Percentiles rank a stretch among this genome's conserved stretches.
These are phyloP conservation scores for Yamadazyma songkhlaensis DNA, from an alignment of 1,139 yeast genomes.

Conservation along the genomic window DNA sequence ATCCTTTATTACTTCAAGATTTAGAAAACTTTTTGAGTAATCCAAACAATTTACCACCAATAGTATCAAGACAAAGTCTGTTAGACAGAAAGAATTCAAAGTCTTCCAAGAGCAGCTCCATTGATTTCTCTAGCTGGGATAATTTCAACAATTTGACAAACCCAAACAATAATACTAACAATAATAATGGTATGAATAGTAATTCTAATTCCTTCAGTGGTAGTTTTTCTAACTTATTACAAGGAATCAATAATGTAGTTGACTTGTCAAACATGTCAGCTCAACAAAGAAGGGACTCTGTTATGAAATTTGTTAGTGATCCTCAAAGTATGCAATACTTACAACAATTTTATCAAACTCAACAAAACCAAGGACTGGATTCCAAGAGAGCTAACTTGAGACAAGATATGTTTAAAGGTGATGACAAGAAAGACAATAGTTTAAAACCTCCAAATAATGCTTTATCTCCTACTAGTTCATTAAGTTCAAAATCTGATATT, in stretches of 20 bases:
- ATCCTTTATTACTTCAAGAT: conserved; percentile 35
- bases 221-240: conserved; percentile 35
- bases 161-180: conserved; percentile 17
- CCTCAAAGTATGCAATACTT: conserved; percentile 14
- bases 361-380: not conserved
- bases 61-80: conserved; percentile 13
- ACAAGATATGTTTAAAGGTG: conserved; percentile 40
- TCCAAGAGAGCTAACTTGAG: conserved; percentile 19
- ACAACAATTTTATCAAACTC: conserved; percentile 6
- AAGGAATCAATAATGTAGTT: conserved; percentile 36
- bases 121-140: conserved; percentile 32
- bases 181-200: conserved; percentile 16
- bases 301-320: conserved; percentile 36
- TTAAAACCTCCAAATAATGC: conserved; percentile 11
- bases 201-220: conserved; percentile 22
- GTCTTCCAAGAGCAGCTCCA: conserved; percentile 24
- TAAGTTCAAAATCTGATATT: conserved; percentile 31
- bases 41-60: conserved; percentile 15
- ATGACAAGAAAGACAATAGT: conserved; percentile 1
- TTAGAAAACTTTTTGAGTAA: conserved; percentile 31
- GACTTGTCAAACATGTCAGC: conserved; percentile 41
- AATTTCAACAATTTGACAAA: conserved; percentile 13
- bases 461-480: conserved; percentile 36
- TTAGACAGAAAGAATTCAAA: conserved; percentile 14
- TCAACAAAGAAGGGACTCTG: conserved; percentile 43